A percentile compares a stretch with the other conserved stretches of the same genome.
Conservation (phyloP, 257 asterid species). For the Solanum tacnaense region DNA sequence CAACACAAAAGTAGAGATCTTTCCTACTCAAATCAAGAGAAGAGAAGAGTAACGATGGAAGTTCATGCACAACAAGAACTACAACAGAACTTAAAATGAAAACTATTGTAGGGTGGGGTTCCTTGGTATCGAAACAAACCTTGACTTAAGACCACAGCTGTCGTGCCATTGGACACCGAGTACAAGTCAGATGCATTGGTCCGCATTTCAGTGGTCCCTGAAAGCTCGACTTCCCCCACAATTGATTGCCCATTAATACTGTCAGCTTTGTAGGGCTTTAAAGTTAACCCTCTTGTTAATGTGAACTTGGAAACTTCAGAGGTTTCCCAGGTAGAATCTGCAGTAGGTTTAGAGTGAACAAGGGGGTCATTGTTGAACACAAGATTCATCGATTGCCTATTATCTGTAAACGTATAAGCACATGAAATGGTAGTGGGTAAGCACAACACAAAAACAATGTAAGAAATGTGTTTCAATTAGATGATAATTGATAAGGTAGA, state of each 20-base stretch:
- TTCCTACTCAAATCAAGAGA: neutral
- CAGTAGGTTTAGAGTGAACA: constrained; percentile 23
- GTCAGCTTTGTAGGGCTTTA: constrained; percentile 30
- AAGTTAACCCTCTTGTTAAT: constrained; percentile 34
- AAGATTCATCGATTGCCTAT: constrained; percentile 44
- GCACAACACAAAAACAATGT: neutral
- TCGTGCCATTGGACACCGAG: constrained; percentile 29
- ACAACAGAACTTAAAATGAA: neutral
- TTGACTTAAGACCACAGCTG: constrained; percentile 33
- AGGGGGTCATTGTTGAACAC: constrained; percentile 35
- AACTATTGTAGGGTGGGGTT: neutral
- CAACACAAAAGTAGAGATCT: neutral
- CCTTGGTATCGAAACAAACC: constrained; percentile 25
- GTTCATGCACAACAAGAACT: neutral
- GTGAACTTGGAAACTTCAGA: constrained; percentile 51
- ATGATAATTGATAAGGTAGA: neutral
- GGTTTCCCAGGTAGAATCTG: constrained; percentile 32
- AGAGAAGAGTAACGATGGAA: neutral
- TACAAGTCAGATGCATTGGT: constrained; percentile 25
- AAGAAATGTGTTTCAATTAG: neutral
- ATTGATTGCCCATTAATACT: constrained; percentile 6
- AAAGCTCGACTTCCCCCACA: constrained; percentile 21
- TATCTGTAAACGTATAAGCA: constrained; percentile 30
- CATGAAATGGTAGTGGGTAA: neutral
- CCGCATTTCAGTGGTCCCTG: constrained; percentile 22